These are phyloP conservation scores for Phialocephala sp. DNA, from an alignment of 2,329 filamentous ascomycete genomes.

Conservation along the genomic window DNA sequence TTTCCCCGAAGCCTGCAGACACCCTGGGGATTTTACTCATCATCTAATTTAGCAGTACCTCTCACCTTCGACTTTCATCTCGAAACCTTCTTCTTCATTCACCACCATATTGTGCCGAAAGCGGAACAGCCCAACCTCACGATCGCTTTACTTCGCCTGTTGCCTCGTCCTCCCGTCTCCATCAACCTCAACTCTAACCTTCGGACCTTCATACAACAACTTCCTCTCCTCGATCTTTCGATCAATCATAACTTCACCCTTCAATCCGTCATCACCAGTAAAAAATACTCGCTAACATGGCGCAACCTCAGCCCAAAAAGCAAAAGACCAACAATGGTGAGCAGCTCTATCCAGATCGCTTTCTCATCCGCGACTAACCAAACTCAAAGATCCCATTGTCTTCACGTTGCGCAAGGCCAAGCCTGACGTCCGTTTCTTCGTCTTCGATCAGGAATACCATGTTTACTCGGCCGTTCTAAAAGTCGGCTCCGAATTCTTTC, in stretches of 20 bases:
- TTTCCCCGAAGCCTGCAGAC: too few relatives aligned
- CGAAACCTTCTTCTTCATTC: too few relatives aligned
- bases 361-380: neutral
- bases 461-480: constrained; percentile 14
- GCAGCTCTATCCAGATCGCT: neutral
- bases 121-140: too few relatives aligned
- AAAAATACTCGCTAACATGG: neutral
- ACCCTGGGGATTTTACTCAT: too few relatives aligned
- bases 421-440: constrained; percentile 15
- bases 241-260: too few relatives aligned
- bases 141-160: too few relatives aligned
- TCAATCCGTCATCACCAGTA: neutral
- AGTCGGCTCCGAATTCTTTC: constrained; percentile 20
- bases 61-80: too few relatives aligned
- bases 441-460: constrained; percentile 23
- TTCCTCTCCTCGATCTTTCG: neutral
- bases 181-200: neutral
- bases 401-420: constrained; percentile 18
- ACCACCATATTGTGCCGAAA: too few relatives aligned
- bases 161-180: neutral
- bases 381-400: neutral
- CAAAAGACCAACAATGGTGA: neutral
- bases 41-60: too few relatives aligned
- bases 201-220: neutral
- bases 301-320: constrained; percentile 5